Evolutionary conservation across 2,329 filamentous ascomycete species (phyloP), one percentile per base, ranked within the genome.

Genomic region (Cercospora beticola): DNA sequence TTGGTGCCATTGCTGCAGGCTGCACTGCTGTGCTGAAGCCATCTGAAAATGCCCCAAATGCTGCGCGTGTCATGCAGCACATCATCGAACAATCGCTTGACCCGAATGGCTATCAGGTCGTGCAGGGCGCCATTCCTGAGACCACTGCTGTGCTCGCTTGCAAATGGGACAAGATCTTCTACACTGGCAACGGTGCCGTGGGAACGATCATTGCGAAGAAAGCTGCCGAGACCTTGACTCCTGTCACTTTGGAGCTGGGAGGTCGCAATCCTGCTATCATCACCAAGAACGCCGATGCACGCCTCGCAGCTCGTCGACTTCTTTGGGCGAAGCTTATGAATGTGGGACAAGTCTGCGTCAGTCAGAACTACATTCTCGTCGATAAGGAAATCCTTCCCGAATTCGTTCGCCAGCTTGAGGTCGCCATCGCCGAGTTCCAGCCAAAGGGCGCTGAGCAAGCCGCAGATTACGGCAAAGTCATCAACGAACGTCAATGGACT

Each of bases 111-210:
- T 97, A 93, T 81, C 83, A 84, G 40, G 87, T 93, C 68, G 84
- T 97, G 73, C 95, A 97, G 78, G 95, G 95, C 69, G 89, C 84
- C 30, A 82, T 97, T 21, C 85, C 90, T 4, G 93, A 97, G 84
- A 93, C 91, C 4, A 92, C 91, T 57, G 89, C 89, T 12, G 83
- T 98, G 56, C 86, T 99, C 36, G 88, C 94, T 67, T 88, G 93
- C 83, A 94, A 94, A 80, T 99, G 94, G 90, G 94, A 96, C 83
- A 98, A 97, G 86, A 96, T 99, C 76, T 94, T 95, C 84, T 99
- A 97, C 83, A 99, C 95, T 0, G 95, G 95, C 65, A 90, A 89
- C 75, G 86, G 86, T 63, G 83, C 79, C 30, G 93, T 97, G 18
- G 95, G 92, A 59, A 84, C 77, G 23, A 85, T 85, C 73, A 83